phyloP scores from a whole-genome alignment of 495 filamentous ascomycete genomes.

The Trichoderma reesei region DNA sequence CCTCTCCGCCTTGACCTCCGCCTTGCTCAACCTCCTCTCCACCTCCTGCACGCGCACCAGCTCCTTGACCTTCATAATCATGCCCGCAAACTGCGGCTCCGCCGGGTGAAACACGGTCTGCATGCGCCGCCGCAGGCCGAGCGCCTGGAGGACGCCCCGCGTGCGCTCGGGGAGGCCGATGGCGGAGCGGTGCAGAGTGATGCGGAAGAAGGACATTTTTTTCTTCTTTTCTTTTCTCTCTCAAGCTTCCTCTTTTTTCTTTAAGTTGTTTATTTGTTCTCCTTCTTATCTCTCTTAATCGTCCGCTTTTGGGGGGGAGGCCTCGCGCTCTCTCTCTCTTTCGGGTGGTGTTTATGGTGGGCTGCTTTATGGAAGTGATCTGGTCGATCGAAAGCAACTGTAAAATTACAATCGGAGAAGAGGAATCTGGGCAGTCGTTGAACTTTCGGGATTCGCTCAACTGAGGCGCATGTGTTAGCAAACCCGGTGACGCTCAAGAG shows the following conservation, averaged over 20 bases:
- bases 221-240: not conserved
- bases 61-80: slow-evolving; percentile 97
- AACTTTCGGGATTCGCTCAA: too few species aligned
- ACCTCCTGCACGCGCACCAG: slow-evolving; percentile 82
- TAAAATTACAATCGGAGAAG: too few species aligned
- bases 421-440: too few species aligned
- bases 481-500: too few species aligned
- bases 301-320: too few species aligned
- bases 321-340: too few species aligned
- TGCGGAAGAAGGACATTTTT: slow-evolving; percentile 84
- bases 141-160: slow-evolving; percentile 73
- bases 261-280: not conserved
- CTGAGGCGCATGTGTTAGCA: too few species aligned
- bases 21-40: slow-evolving; percentile 54
- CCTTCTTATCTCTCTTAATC: not conserved
- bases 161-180: slow-evolving; percentile 85
- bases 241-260: slow-evolving; percentile 27
- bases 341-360: too few species aligned
- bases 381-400: too few species aligned
- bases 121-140: slow-evolving; percentile 82
- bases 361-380: too few species aligned
- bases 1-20: slow-evolving; percentile 63
- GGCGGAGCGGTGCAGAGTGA: slow-evolving; percentile 84
- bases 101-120: slow-evolving; percentile 89
- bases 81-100: slow-evolving; percentile 71